A percentile compares a stretch with the other conserved stretches of the same genome.
These are phyloP conservation scores for Pleomassaria siparia DNA, from an alignment of 2,329 filamentous ascomycete species.

Conservation along the genomic window DNA sequence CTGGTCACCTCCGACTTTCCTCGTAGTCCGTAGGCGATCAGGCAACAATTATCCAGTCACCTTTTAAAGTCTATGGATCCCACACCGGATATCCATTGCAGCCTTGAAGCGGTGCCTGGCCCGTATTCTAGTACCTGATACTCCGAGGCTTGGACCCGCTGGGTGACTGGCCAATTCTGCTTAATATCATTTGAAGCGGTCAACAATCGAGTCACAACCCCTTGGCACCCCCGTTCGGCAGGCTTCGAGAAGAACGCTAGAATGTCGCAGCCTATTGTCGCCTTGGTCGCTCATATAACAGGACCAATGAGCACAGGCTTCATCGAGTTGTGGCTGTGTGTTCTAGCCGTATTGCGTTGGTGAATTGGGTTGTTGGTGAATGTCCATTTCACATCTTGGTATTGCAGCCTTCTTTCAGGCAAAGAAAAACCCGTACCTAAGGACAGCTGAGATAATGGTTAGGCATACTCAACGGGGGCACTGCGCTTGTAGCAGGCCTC, in stretches of 20 bases:
- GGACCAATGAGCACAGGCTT: conserved; percentile 9
- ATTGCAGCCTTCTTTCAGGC: conserved; percentile 37
- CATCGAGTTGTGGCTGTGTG: conserved; percentile 28
- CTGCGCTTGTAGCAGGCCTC: conserved; percentile 31
- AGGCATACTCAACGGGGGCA: conserved; percentile 22
- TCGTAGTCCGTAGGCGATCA: conserved; percentile 16
- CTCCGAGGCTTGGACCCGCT: conserved; percentile 29
- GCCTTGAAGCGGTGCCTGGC: conserved; percentile 20
- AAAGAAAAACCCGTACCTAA: conserved; percentile 29
- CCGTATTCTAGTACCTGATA: conserved; percentile 19
- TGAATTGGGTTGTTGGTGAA: conserved; percentile 17
- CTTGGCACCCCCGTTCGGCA: conserved; percentile 13
- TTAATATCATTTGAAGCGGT: conserved; percentile 15
- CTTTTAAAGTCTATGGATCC: conserved; percentile 14
- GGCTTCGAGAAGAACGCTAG: conserved; percentile 29
- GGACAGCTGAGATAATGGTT: conserved; percentile 16
- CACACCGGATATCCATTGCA: conserved; percentile 26
- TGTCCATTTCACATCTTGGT: conserved; percentile 19
- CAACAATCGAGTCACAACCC: conserved; percentile 30
- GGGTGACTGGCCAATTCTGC: conserved; percentile 13
- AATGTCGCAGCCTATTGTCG: conserved; percentile 29
- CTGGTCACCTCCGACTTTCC: not conserved
- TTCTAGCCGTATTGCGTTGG: conserved; percentile 14
- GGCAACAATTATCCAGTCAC: conserved; percentile 35
- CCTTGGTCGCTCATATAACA: conserved; percentile 29